Conservation (phyloP, 179 eudicot genomes). For the Actinidia chinensis region DNA sequence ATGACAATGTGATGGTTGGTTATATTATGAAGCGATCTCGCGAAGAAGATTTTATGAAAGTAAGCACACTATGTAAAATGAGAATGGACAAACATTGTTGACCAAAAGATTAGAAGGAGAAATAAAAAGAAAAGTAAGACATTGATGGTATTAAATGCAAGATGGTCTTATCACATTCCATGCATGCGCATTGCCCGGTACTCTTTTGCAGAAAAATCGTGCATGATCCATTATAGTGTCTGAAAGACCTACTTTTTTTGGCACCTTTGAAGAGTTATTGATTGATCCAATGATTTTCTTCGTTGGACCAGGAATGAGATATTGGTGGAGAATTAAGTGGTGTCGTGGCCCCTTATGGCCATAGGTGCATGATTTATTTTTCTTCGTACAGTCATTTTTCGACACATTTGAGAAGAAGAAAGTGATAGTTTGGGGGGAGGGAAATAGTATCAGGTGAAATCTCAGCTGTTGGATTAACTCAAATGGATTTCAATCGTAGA, state of each 20-base stretch:
- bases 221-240: not conserved
- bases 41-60: slow-evolving; percentile 86
- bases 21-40: slow-evolving; percentile 89
- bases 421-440: no score
- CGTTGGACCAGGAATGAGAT: not conserved
- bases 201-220: not conserved
- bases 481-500: no score
- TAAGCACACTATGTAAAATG: slow-evolving; percentile 24
- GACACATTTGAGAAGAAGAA: no score
- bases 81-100: not conserved
- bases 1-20: slow-evolving; percentile 45
- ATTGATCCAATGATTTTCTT: not conserved
- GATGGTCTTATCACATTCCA: not conserved
- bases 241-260: not conserved
- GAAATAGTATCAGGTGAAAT: no score
- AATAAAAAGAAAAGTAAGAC: not conserved
- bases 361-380: not conserved
- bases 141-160: not conserved
- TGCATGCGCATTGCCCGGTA: not conserved
- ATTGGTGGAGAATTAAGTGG: not conserved
- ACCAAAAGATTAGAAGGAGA: not conserved
- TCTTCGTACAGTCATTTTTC: no score
- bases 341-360: not conserved
- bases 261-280: not conserved
- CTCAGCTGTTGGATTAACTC: no score